These are phyloP conservation scores for Alternaria triticimaculans DNA, from an alignment of 2,329 filamentous ascomycete species.

Conservation along the genomic window DNA sequence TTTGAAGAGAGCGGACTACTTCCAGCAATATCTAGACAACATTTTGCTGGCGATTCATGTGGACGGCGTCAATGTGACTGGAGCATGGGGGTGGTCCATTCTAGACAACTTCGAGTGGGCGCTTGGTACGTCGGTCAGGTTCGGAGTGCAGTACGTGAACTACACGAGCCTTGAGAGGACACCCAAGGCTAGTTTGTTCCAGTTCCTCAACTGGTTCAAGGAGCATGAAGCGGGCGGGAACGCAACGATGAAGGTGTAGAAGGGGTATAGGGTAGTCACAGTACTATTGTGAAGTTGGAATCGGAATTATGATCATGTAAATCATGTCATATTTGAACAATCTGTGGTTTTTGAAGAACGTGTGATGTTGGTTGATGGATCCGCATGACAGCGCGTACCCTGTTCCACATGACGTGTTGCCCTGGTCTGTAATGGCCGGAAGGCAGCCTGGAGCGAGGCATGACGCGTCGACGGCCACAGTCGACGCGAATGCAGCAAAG, in stretches of 20 bases:
- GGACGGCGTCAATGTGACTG: constrained; percentile 52
- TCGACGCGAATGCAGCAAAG: not conserved
- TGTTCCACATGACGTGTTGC: constrained; percentile 31
- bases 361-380: not conserved
- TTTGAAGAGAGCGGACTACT: constrained; percentile 50
- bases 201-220: constrained; percentile 53
- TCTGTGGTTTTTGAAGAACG: not conserved
- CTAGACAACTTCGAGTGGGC: constrained; percentile 54
- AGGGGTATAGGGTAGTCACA: not conserved
- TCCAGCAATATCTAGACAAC: constrained; percentile 52
- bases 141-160: constrained; percentile 54
- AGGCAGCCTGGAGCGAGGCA: not conserved
- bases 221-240: constrained; percentile 37
- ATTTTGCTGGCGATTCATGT: constrained; percentile 48
- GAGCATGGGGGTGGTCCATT: constrained; percentile 52
- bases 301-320: not conserved
- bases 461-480: not conserved
- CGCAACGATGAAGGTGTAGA: constrained; percentile 33
- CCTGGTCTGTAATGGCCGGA: not conserved
- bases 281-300: not conserved
- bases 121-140: constrained; percentile 46
- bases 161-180: constrained; percentile 50
- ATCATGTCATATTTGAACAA: not conserved
- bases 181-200: constrained; percentile 53
- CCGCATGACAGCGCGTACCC: constrained; percentile 22